phyloP scores from a whole-genome alignment of 345 rosid species.

The Kandelia obovata region DNA sequence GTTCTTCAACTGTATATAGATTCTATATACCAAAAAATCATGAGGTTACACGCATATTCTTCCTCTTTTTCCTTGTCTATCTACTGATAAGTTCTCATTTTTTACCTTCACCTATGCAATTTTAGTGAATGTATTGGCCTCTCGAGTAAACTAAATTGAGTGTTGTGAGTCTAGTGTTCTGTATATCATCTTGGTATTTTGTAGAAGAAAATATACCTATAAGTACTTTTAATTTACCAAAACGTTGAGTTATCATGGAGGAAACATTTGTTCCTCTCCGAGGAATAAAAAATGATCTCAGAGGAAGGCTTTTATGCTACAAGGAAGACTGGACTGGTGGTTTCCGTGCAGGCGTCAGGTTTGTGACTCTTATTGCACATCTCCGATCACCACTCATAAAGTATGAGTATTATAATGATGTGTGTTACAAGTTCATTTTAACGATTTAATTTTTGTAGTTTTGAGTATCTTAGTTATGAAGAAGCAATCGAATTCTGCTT shows the following conservation, averaged over 20 bases:
- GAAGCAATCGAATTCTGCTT: neutral
- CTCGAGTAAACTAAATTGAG: slow-evolving; percentile 41
- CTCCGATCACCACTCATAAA: neutral
- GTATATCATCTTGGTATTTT: slow-evolving; percentile 15
- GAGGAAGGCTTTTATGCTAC: slow-evolving; percentile 74
- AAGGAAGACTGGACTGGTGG: slow-evolving; percentile 94
- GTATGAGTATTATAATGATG: slow-evolving; percentile 1
- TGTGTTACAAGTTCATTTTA: neutral
- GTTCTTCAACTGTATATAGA: slow-evolving; percentile 18
- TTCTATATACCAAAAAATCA: slow-evolving; percentile 20
- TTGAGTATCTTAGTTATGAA: neutral
- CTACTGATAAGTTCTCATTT: slow-evolving; percentile 27
- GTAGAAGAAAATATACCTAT: neutral
- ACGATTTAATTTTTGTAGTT: neutral
- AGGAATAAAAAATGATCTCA: slow-evolving; percentile 78
- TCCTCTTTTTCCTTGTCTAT: slow-evolving; percentile 20
- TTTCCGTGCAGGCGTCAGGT: slow-evolving; percentile 79
- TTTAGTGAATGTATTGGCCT: slow-evolving; percentile 44
- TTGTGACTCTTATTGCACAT: slow-evolving; percentile 11
- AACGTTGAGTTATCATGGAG: slow-evolving; percentile 49
- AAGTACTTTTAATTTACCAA: slow-evolving; percentile 13
- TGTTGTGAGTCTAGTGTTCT: slow-evolving; percentile 21
- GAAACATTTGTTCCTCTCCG: slow-evolving; percentile 86
- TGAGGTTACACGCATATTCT: slow-evolving; percentile 9
- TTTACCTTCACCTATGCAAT: slow-evolving; percentile 18